Base-by-base conservation (phyloP, 2,329 filamentous ascomycete genomes). In the Sphaerulina populicola region DNA sequence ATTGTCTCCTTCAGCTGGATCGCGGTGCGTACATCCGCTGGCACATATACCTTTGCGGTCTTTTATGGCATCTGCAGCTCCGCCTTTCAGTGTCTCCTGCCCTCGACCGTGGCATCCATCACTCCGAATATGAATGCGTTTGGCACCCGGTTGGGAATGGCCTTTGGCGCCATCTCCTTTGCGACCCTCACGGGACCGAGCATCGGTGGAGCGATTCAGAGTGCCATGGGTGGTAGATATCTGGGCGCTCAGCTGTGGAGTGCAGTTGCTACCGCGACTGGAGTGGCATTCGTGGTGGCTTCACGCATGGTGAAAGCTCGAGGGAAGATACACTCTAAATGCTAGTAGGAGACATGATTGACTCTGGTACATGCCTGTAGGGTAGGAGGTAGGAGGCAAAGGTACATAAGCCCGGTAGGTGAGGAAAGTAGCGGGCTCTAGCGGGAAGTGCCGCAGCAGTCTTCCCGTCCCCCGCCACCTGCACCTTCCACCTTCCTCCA, bases 1-100 rank as follows among this genome's bases (percentile, higher is more conserved):
- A 59, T 76, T 11, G 63, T 78, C n/a, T 62, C 79, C 8, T 82
- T 74, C 62, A 71, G 71, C 52, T 85, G 82, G 81, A 71, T 75
- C 2, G 74, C 71, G 0, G 77, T 84, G 1, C 44, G 60, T 11
- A 65, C 55, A 10, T 47, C 59, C 7, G 55, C 58, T 6, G 68
- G 69, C 0, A 55, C 77, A 0, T 74, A 73, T 54, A 66, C 58
- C 0, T 77, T 72, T 57, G 68, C 71, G 0, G 64, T 70, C 3
- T 57, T 73, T 33, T 74, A 75, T 50, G 74, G 74, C 0, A 62
- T 75, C 37, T 65, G 69, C n/a, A 66, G 64, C 1, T 72, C 69
- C 0, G 69, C 68, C 0, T 71, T 73, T 23, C 73, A 76, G 51
- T 70, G 71, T 7, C 61, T 76, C 4, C 71, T 75, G 38, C 72